Conservation (phyloP, 495 filamentous ascomycete genomes). For the Talaromyces adpressus region DNA sequence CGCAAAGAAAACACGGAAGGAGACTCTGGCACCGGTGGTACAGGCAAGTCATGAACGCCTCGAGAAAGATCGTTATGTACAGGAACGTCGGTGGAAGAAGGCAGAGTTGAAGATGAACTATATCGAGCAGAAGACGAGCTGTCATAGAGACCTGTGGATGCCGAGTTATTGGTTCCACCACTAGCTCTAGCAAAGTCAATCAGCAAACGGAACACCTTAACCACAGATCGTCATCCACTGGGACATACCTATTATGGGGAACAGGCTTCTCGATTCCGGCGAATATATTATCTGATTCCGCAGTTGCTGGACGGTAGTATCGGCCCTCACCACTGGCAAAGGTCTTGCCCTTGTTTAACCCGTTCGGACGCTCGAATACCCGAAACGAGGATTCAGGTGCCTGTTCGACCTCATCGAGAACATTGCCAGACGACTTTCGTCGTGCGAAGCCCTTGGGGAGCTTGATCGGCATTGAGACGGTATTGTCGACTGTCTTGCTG, state of each 20-base stretch:
- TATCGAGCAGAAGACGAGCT: slow-evolving; percentile 56
- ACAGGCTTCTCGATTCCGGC: slow-evolving; percentile 26
- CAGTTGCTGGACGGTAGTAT: slow-evolving; percentile 35
- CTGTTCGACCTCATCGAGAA: slow-evolving; percentile 48
- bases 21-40: slow-evolving; percentile 41
- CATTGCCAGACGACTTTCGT: slow-evolving; percentile 62
- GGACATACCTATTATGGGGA: slow-evolving; percentile 35
- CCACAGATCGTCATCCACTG: not conserved
- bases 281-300: slow-evolving; percentile 47
- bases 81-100: slow-evolving; percentile 60
- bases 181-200: slow-evolving; percentile 39
- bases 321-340: slow-evolving; percentile 28
- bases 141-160: slow-evolving; percentile 46
- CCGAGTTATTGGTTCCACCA: slow-evolving; percentile 59
- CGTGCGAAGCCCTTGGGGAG: slow-evolving; percentile 57
- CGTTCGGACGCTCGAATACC: slow-evolving; percentile 51
- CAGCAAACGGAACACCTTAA: slow-evolving; percentile 10
- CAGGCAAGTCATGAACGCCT: slow-evolving; percentile 45
- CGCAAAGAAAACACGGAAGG: slow-evolving; percentile 50
- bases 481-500: not conserved
- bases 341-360: slow-evolving; percentile 31
- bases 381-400: slow-evolving; percentile 47
- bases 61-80: slow-evolving; percentile 51
- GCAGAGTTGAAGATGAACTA: slow-evolving; percentile 66
- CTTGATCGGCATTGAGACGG: slow-evolving; percentile 57